Conservation (phyloP, 78 protist genomes). For the Dictyostelium intermedium region DNA sequence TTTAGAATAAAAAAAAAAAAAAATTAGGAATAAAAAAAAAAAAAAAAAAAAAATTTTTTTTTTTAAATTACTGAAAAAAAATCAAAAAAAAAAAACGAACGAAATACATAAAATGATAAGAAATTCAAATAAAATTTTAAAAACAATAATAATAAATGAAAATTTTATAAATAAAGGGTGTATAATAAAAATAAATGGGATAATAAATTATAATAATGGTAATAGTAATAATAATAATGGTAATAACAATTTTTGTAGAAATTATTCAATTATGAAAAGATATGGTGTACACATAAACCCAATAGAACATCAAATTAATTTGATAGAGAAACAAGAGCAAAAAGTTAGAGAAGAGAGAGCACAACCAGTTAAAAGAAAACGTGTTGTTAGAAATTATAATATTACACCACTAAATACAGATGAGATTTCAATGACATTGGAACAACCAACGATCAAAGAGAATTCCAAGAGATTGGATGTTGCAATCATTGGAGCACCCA, state of each 20-base stretch:
- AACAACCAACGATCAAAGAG: not conserved
- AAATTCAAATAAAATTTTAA: no score
- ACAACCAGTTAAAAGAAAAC: slow-evolving; percentile 17
- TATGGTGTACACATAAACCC: slow-evolving; percentile 13
- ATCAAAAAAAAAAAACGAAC: no score
- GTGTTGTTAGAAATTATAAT: slow-evolving; percentile 34
- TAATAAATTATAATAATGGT: not conserved
- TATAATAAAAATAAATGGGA: not conserved
- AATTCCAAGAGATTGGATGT: slow-evolving; percentile 44
- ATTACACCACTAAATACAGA: slow-evolving; percentile 33
- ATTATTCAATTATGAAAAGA: slow-evolving; percentile 22
- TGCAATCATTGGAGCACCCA: slow-evolving; percentile 83
- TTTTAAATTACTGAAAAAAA: no score
- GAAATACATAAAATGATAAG: no score
- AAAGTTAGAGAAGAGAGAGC: not conserved
- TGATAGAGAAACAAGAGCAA: slow-evolving; percentile 1
- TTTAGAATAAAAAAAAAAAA: no score
- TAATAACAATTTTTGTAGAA: no score
- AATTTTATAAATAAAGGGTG: no score
- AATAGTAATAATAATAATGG: no score
- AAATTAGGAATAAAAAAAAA: no score
- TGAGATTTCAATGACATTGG: not conserved
- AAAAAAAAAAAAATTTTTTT: no score
- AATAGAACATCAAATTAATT: slow-evolving; percentile 11
- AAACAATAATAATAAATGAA: no score